Evolutionary conservation across 495 filamentous ascomycete genomes (phyloP), one percentile per base, ranked within the genome.

Genomic region (Aspergillus campestris): DNA sequence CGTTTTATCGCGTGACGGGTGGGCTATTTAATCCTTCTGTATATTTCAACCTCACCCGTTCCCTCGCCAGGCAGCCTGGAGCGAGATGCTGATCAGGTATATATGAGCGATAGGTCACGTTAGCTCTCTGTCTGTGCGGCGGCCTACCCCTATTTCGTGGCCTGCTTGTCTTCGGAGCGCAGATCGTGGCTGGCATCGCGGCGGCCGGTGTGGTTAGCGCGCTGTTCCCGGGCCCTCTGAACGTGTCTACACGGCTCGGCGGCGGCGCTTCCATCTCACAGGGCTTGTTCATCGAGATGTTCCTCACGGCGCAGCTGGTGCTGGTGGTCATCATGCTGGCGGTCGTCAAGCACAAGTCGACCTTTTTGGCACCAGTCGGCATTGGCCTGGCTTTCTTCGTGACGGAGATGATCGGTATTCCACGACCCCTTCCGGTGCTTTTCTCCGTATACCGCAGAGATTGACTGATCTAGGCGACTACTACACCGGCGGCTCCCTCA

Each of bases 321-420:
- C 80, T 90, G 44, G 75, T 84, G 6, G 82, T 91, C 30, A 84
- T 90, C 64, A 87, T 94, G 77, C 65, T 92, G 38, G 87, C 87
- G 3, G 82, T 80, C 11, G 86, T 90, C 61, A 92, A 90, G 64
- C 84, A 89, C 60, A 83, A 84, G 53, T 80, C 72, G 5, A 92
- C 88, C 0, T 89, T 77, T 52, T 66, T 89, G 9, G 88, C 88
- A 0, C 87, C 87, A 0, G 71, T 91, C 3, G 87, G 77, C 0
- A 90, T 94, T 50, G 88, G 86, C 5, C 50, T 86, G 15, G 65
- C 82, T 0, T 75, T 92, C 32, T 86, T 89, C 64, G 70, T 90
- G 33, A 71, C 77, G 0, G 75, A 89, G 52, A 48, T 90, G 38
- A 66, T 76, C 61, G 78, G 85, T 80, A 57, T 50, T 66, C 44